A percentile compares a stretch with the other conserved stretches of the same genome.
Evolutionary conservation across 2,329 filamentous ascomycete species (phyloP).

Genomic region (Periglandula ipomoeae): DNA sequence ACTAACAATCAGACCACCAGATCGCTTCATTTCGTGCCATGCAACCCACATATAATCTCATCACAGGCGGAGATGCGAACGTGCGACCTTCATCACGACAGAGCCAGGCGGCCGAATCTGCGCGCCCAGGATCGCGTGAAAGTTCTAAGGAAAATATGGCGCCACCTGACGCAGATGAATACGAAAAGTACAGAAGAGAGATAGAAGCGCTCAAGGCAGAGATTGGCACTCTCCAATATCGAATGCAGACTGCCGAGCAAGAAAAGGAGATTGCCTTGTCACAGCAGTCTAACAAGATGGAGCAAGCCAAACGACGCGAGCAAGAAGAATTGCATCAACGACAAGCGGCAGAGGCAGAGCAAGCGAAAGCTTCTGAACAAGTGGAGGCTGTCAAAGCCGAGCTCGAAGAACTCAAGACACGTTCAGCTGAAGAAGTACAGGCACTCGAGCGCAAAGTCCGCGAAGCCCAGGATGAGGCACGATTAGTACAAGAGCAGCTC

Average conservation of each 20-base stretch:
- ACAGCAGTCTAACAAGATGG: conserved; percentile 73
- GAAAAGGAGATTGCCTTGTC: conserved; percentile 74
- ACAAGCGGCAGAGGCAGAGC: conserved; percentile 49
- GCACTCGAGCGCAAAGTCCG: conserved; percentile 61
- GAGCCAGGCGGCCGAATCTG: conserved; percentile 29
- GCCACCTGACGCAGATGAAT: conserved; percentile 48
- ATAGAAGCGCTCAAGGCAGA: conserved; percentile 82
- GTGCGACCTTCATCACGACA: conserved; percentile 31
- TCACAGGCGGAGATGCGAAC: conserved; percentile 42
- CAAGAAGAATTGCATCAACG: conserved; percentile 72
- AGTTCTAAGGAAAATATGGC: conserved; percentile 52
- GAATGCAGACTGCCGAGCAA: conserved; percentile 76
- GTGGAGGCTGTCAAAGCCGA: conserved; percentile 42
- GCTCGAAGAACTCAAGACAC: conserved; percentile 40
- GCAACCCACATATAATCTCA: conserved; percentile 50
- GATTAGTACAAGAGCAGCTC: conserved; percentile 67
- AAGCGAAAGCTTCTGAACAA: conserved; percentile 38
- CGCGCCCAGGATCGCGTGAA: conserved; percentile 41
- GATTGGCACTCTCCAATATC: conserved; percentile 79
- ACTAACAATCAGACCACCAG: conserved; percentile 14
- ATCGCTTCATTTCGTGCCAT: conserved; percentile 39
- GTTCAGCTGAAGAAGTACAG: conserved; percentile 46
- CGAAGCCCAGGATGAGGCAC: conserved; percentile 64
- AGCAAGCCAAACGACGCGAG: conserved; percentile 70
- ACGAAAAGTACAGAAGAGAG: conserved; percentile 46